Base-by-base conservation (phyloP, 305 asterid genomes). In the Fraxinus velutina region DNA sequence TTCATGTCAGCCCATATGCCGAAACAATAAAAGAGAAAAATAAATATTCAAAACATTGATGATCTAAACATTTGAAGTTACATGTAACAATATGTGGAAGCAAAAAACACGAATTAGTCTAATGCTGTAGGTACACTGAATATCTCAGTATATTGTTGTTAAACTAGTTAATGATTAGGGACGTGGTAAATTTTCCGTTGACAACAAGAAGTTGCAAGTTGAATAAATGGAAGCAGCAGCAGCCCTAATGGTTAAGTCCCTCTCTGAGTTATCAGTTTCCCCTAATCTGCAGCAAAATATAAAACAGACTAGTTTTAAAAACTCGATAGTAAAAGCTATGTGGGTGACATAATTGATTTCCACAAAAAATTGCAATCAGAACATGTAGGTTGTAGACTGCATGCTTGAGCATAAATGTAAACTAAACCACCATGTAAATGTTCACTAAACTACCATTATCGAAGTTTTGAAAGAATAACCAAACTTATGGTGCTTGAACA, bases 181-280 rank as follows among this genome's bases (percentile, higher is more conserved):
- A 44, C 80, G 84, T 57, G 89, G 84, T 66, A 50, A 81, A 68
- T 91, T 92, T 81, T 92, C 91, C 88, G 68, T 89, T 9, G 98
- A 91, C 39, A 87, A 79, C 85, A 93, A 81, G 87, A 86, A 92
- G 87, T 92, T 94, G 94, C 97, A 93, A 0, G 97, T 96, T n/a
- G 99, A 93, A 85, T 94, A 96, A 81, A 96, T 89, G 64, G 99
- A 91, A 82, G 98, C 99, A 57, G 99, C 99, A n/a, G 98, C 97
- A 22, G 98, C 98, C 80, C 90, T 85, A 44, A 94, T 88, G 15
- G 94, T 94, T 83, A 93, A 87, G 81, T 91, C 97, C 82, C 82
- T 88, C 70, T 91, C 95, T 4, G 88, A 52, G 78, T 74, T 84
- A 79, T 87, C 89, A 2, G 84, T 85, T 78, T 84, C 90, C 84